Conservation (phyloP, 1,284 basidiomycete species). For the Moniliella sp. region DNA sequence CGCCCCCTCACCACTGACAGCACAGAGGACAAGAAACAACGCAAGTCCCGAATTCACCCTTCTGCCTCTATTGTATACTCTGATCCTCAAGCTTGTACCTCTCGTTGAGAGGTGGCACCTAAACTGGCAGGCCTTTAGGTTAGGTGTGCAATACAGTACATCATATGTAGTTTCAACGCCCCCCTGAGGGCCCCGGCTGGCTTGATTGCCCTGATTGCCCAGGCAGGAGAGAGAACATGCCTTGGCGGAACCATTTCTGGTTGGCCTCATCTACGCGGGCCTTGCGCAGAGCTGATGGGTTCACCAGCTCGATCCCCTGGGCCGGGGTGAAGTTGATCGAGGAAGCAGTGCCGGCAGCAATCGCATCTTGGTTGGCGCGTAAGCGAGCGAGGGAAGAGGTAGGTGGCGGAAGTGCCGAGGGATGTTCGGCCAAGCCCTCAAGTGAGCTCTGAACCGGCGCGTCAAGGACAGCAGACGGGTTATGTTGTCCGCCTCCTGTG, state of each 20-base stretch:
- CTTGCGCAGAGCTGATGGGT: conserved; percentile 22
- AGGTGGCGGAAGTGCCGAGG: no score
- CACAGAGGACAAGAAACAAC: no score
- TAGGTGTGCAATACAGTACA: no score
- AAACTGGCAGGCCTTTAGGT: no score
- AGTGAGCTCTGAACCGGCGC: conserved; percentile 34
- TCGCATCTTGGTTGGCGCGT: conserved; percentile 19
- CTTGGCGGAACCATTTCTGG: conserved; percentile 34
- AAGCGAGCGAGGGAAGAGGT: neutral
- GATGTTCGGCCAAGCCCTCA: neutral
- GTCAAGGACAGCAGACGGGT: conserved; percentile 37
- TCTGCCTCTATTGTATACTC: no score
- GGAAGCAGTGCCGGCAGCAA: conserved; percentile 63
- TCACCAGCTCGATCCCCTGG: conserved; percentile 45
- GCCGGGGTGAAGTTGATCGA: conserved; percentile 83
- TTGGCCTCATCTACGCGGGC: conserved; percentile 31
- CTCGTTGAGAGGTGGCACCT: no score
- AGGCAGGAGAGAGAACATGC: conserved; percentile 28
- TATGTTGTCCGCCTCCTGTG: conserved; percentile 51
- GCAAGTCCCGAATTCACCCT: no score
- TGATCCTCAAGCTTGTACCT: no score
- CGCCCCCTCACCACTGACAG: no score
- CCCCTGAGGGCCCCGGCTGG: no score
- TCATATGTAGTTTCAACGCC: no score
- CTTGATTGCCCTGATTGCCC: no score